phyloP scores from a whole-genome alignment of 2,329 filamentous ascomycete genomes.

The Aspergillus calidoustus region DNA sequence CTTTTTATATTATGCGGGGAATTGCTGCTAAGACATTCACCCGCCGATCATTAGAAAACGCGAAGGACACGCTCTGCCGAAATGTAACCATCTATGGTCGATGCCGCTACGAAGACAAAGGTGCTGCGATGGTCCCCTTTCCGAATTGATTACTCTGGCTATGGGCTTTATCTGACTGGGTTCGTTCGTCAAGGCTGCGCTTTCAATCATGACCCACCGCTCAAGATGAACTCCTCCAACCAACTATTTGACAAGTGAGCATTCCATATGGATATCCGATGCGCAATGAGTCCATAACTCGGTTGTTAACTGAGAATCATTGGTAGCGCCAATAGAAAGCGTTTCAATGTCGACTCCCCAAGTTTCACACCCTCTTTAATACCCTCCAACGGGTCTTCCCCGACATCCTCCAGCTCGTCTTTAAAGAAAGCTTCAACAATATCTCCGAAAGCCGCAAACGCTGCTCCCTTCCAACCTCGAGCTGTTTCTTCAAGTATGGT shows the following conservation, averaged over 20 bases:
- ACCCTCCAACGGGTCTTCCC: conserved; percentile 43
- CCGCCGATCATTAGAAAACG: conserved; percentile 60
- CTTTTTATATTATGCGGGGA: not conserved
- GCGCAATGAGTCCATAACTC: conserved; percentile 11
- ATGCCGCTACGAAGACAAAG: conserved; percentile 88
- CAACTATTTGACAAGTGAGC: conserved; percentile 45
- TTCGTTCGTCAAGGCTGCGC: conserved; percentile 63
- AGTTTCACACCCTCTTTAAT: conserved; percentile 77
- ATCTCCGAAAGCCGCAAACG: conserved; percentile 87
- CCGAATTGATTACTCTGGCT: conserved; percentile 3
- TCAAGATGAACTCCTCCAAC: conserved; percentile 58
- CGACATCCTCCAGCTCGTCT: conserved; percentile 27
- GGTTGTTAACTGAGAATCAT: conserved; percentile 26
- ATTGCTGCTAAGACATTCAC: conserved; percentile 18
- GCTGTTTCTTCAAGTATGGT: conserved; percentile 45
- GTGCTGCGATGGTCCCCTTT: conserved; percentile 41
- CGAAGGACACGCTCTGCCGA: conserved; percentile 86
- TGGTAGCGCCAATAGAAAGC: conserved; percentile 59
- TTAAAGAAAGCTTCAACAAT: conserved; percentile 72
- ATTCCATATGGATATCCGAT: conserved; percentile 12
- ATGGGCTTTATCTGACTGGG: conserved; percentile 24
- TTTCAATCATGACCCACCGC: conserved; percentile 82
- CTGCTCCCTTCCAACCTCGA: conserved; percentile 63
- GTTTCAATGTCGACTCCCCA: conserved; percentile 93
- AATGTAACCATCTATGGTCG: conserved; percentile 94